phyloP scores from a whole-genome alignment of 169 alveolate species.

The Eimeria sp. region DNA sequence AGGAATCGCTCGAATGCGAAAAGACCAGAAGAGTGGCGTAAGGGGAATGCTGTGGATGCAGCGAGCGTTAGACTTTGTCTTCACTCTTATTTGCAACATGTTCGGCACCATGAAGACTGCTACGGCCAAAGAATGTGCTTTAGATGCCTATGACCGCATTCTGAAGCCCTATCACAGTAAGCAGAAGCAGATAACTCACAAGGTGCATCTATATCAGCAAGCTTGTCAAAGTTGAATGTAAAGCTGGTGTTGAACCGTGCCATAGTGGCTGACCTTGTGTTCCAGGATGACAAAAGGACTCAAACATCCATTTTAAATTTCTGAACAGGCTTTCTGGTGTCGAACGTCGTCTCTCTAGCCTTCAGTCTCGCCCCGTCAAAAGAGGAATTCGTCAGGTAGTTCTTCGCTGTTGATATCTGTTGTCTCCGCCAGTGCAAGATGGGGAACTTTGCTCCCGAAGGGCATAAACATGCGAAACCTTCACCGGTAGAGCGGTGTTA shows the following conservation, averaged over 20 bases:
- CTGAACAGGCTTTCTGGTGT: constrained; percentile 83
- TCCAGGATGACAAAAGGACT: neutral
- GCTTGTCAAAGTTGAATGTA: neutral
- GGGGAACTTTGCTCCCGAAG: neutral
- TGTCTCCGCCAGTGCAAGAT: neutral
- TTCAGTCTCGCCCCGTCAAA: constrained; percentile 81
- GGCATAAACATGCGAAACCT: neutral
- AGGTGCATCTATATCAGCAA: too few relatives aligned
- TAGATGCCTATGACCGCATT: constrained; percentile 75
- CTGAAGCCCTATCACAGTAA: constrained; percentile 84
- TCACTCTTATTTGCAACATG: constrained; percentile 70
- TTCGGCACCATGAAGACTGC: constrained; percentile 58
- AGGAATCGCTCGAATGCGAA: constrained; percentile 75
- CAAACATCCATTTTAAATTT: neutral
- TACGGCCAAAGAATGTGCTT: constrained; percentile 76
- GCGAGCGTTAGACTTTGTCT: constrained; percentile 83
- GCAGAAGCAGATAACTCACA: neutral
- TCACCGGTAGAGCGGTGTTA: neutral
- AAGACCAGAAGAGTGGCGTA: constrained; percentile 79
- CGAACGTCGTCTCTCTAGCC: constrained; percentile 81
- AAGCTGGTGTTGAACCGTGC: neutral
- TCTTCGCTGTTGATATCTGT: neutral
- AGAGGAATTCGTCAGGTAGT: constrained; percentile 74
- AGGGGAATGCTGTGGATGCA: constrained; percentile 83
- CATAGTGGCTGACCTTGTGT: neutral